phyloP scores from a whole-genome alignment of 2,329 filamentous ascomycete genomes.

The Arthrobotrys conoides region DNA sequence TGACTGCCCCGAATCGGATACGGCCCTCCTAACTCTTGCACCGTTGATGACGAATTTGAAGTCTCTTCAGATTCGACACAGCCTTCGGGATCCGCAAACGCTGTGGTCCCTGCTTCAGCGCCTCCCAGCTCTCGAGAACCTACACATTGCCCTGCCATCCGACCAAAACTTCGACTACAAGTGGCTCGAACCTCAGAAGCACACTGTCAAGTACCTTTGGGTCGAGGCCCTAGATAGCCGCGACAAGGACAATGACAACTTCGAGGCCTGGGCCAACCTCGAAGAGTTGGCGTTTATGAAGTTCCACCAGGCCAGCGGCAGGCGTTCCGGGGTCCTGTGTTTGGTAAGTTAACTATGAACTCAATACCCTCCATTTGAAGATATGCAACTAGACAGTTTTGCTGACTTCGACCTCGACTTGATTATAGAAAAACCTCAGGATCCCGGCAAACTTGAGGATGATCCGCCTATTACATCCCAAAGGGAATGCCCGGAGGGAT shows the following conservation, averaged over 20 bases:
- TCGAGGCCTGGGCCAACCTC: conserved; percentile 9
- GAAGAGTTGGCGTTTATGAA: conserved; percentile 6
- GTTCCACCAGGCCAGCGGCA: neutral
- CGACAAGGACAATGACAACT: neutral
- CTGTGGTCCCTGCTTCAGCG: neutral
- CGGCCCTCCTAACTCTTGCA: neutral
- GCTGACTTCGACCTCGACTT: neutral
- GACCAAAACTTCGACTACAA: neutral
- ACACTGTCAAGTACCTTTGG: conserved; percentile 5
- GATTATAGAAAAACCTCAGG: conserved; percentile 11
- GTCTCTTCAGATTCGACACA: conserved; percentile 8
- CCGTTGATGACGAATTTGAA: neutral
- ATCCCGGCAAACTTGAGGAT: conserved; percentile 4
- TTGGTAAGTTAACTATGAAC: conserved; percentile 1
- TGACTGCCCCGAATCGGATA: neutral
- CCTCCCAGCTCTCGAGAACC: conserved; percentile 1
- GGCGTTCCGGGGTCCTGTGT: neutral
- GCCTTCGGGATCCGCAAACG: neutral
- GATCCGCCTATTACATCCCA: neutral
- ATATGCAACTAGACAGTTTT: neutral
- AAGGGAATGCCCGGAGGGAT: too few relatives aligned
- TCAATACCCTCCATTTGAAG: neutral
- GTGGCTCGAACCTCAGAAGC: neutral
- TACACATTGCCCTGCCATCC: neutral
- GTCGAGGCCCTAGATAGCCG: neutral